These are phyloP conservation scores for Eimeria acervulina DNA, from an alignment of 169 alveolate species.

Conservation along the genomic window DNA sequence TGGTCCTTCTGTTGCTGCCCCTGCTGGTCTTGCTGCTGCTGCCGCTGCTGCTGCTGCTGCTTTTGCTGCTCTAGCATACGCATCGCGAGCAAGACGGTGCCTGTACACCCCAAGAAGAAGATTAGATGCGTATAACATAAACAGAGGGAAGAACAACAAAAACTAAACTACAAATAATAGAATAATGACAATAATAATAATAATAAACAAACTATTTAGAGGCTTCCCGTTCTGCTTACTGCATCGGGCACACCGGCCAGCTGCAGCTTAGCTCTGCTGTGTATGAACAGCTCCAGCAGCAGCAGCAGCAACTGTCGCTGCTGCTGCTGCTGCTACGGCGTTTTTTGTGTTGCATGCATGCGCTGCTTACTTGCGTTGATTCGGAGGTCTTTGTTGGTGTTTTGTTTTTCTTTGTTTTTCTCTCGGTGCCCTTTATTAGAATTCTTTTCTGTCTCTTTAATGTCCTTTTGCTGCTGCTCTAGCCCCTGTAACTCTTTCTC, in stretches of 20 bases:
- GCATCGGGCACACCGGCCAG: no score
- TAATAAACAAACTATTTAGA: no score
- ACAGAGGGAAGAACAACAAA: no score
- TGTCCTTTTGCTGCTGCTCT: no score
- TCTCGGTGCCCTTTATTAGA: not conserved
- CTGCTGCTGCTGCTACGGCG: not conserved
- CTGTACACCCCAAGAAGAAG: not conserved
- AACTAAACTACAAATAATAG: no score
- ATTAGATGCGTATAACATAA: no score
- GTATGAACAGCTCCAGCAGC: not conserved
- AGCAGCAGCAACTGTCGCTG: not conserved
- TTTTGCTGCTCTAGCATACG: not conserved
- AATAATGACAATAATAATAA: no score
- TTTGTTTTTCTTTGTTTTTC: no score
- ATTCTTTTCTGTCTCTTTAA: not conserved
- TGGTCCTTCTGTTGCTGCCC: no score
- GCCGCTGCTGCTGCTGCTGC: not conserved
- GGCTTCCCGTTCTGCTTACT: no score
- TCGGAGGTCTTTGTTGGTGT: not conserved
- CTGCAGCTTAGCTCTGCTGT: not conserved
- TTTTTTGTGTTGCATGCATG: not conserved
- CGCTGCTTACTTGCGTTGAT: not conserved
- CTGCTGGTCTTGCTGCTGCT: no score
- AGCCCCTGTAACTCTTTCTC: not conserved
- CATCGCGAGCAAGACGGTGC: conserved; percentile 5